Evolutionary conservation across 768 basidiomycete species (phyloP).

Genomic region (Kwoniella bestiolae): DNA sequence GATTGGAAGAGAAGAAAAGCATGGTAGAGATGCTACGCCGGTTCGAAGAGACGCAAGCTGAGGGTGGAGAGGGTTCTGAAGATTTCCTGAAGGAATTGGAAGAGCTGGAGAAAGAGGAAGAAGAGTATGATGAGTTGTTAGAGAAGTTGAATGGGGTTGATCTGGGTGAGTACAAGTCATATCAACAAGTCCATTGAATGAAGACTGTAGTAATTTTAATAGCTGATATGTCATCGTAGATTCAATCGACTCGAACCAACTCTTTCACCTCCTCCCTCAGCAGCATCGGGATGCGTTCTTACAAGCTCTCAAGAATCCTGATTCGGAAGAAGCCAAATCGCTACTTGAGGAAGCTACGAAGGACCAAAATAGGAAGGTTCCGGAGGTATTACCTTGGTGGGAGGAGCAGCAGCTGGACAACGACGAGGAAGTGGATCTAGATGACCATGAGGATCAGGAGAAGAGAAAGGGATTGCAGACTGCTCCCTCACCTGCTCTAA

Average conservation of each 20-base stretch:
- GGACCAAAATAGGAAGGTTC: slow-evolving; percentile 7
- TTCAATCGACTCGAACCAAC: slow-evolving; percentile 43
- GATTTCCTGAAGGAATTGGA: slow-evolving; percentile 11
- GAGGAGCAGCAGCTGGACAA: slow-evolving; percentile 27
- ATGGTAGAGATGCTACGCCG: slow-evolving; percentile 54
- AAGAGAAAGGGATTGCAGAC: background rate
- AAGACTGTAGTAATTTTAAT: too few species aligned
- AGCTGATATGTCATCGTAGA: slow-evolving; percentile 22
- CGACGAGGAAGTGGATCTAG: slow-evolving; percentile 24
- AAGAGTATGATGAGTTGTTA: slow-evolving; percentile 37
- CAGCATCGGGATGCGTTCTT: slow-evolving; percentile 46
- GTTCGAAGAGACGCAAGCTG: slow-evolving; percentile 44
- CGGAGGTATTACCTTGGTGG: slow-evolving; percentile 34
- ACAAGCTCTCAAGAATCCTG: slow-evolving; percentile 38
- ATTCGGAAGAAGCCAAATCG: slow-evolving; percentile 35
- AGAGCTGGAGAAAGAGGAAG: slow-evolving; percentile 26
- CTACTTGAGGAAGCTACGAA: slow-evolving; percentile 33
- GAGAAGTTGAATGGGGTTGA: slow-evolving; percentile 37
- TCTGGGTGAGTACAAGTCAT: slow-evolving; percentile 36
- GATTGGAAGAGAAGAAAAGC: slow-evolving; percentile 52
- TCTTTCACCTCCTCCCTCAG: slow-evolving; percentile 48
- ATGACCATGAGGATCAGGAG: slow-evolving; percentile 1
- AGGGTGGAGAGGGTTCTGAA: slow-evolving; percentile 18
- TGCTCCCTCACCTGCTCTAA: slow-evolving; percentile 26
- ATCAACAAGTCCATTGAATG: background rate